Evolutionary conservation across 1,284 basidiomycete species (phyloP).

Genomic region (Heterobasidion annosum): DNA sequence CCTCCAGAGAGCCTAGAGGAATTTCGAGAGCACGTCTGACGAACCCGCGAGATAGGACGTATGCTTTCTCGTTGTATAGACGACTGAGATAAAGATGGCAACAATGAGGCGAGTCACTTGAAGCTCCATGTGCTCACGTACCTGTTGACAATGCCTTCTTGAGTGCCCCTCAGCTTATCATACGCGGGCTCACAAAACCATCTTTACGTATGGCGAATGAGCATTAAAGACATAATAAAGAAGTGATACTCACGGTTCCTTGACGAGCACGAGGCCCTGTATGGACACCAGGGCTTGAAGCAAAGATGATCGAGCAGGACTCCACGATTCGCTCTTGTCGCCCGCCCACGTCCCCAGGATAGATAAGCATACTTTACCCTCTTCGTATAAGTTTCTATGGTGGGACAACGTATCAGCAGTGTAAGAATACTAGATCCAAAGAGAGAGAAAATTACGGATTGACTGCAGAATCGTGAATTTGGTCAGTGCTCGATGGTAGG

Average conservation of each 20-base stretch:
- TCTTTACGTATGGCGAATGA: constrained; percentile 24
- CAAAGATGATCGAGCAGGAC: constrained; percentile 69
- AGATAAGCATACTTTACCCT: constrained; percentile 91
- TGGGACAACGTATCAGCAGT: background rate
- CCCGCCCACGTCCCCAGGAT: constrained; percentile 91
- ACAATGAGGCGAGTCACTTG: background rate
- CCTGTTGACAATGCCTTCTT: constrained; percentile 84
- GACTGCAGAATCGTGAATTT: constrained; percentile 27
- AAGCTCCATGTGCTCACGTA: constrained; percentile 16
- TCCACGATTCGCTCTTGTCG: constrained; percentile 83
- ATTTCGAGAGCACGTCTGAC: constrained; percentile 79
- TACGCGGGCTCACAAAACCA: constrained; percentile 92
- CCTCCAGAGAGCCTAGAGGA: constrained; percentile 62
- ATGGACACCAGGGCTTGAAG: constrained; percentile 92
- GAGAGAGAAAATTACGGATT: constrained; percentile 52
- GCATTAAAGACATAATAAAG: constrained; percentile 1
- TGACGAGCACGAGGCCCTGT: constrained; percentile 87
- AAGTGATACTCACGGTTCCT: constrained; percentile 65
- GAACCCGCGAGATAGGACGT: constrained; percentile 83
- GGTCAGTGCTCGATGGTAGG: background rate
- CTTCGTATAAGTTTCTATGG: constrained; percentile 82
- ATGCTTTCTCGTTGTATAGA: constrained; percentile 87
- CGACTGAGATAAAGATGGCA: constrained; percentile 35
- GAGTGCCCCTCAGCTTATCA: constrained; percentile 83
- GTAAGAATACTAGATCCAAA: background rate